Conservation (phyloP, 2,329 filamentous ascomycete genomes). For the Paracamarosporium sp. region DNA sequence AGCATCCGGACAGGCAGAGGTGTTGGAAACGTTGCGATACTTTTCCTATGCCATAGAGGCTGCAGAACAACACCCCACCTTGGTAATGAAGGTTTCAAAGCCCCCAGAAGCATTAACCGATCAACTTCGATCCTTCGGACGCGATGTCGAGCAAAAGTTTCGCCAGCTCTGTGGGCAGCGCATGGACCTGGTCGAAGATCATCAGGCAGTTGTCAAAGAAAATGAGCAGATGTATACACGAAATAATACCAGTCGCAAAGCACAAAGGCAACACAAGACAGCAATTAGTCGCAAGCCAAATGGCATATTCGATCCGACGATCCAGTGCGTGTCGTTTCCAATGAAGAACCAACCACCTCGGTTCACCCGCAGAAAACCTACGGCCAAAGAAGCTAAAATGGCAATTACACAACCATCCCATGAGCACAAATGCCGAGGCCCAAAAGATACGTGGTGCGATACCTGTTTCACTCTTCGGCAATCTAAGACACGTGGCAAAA, state of each 20-base stretch:
- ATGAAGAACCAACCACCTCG: not conserved
- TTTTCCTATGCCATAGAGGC: not conserved
- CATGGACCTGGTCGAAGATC: not conserved
- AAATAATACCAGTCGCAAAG: not conserved
- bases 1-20: not conserved
- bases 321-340: not conserved
- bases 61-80: not conserved
- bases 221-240: not conserved
- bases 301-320: not conserved
- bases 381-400: not conserved
- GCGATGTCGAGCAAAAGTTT: not conserved
- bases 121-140: not conserved
- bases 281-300: not conserved
- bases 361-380: not conserved
- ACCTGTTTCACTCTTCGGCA: not conserved
- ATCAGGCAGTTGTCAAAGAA: not conserved
- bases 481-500: not conserved
- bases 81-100: not conserved
- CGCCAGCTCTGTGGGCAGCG: not conserved
- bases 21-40: not conserved
- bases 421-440: not conserved
- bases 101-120: not conserved
- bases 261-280: not conserved
- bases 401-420: not conserved
- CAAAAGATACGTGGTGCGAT: not conserved